Conservation (phyloP, 768 basidiomycete species). For the Rhodotorula paludigena region DNA sequence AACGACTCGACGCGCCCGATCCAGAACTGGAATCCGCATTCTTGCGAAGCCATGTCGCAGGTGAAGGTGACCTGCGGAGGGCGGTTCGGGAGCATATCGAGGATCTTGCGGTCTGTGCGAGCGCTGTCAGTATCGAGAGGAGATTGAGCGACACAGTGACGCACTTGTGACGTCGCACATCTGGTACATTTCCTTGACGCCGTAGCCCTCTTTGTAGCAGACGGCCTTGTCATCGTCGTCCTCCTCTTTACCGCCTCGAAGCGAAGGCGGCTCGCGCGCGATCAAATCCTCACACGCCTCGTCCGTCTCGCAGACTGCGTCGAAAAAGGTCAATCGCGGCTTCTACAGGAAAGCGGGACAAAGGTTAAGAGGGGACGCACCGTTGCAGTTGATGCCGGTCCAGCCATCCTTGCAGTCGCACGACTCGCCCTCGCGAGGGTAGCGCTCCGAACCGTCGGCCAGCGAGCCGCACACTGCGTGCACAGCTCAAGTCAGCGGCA, state of each 20-base stretch:
- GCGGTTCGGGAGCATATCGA: slow-evolving; percentile 83
- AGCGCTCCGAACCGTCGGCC: slow-evolving; percentile 78
- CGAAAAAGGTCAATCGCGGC: background rate
- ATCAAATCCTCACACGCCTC: slow-evolving; percentile 74
- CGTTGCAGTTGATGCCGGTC: slow-evolving; percentile 96
- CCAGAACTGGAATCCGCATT: slow-evolving; percentile 98
- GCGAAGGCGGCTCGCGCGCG: slow-evolving; percentile 43
- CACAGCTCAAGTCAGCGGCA: background rate
- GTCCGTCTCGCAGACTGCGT: slow-evolving; percentile 78
- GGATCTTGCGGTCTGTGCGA: slow-evolving; percentile 76
- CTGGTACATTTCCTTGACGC: slow-evolving; percentile 91
- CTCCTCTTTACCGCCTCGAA: slow-evolving; percentile 45
- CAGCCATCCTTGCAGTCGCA: slow-evolving; percentile 93
- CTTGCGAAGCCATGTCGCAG: slow-evolving; percentile 61
- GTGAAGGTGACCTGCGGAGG: slow-evolving; percentile 96
- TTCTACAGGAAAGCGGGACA: background rate
- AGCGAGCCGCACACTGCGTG: slow-evolving; percentile 83
- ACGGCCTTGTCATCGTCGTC: slow-evolving; percentile 58
- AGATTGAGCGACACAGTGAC: slow-evolving; percentile 44
- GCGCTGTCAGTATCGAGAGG: too few relatives aligned
- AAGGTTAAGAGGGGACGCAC: slow-evolving; percentile 51
- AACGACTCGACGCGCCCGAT: slow-evolving; percentile 89
- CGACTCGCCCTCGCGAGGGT: slow-evolving; percentile 65
- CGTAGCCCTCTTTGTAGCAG: slow-evolving; percentile 87
- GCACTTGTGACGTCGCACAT: slow-evolving; percentile 97